Conservation (phyloP, 2,329 filamentous ascomycete species). For the Fusarium sp. region DNA sequence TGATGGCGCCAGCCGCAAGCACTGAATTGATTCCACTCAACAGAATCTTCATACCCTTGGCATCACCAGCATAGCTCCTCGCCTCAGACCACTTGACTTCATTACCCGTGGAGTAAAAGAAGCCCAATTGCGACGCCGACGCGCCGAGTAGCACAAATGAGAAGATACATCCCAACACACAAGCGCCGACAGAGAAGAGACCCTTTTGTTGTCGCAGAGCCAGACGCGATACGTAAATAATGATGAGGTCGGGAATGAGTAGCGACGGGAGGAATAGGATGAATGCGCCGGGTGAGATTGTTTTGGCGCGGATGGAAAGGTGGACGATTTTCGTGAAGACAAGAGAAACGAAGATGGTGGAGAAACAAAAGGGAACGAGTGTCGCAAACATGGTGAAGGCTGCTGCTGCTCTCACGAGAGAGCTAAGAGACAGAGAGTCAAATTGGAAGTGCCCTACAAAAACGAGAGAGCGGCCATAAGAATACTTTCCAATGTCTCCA, state of each 20-base stretch:
- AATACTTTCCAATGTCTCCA: neutral
- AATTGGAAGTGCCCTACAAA: neutral
- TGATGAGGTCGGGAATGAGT: slow-evolving; percentile 44
- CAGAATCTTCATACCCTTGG: slow-evolving; percentile 49
- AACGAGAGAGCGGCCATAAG: slow-evolving; percentile 1
- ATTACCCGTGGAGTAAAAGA: slow-evolving; percentile 49
- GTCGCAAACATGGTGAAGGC: slow-evolving; percentile 36
- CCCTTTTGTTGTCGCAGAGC: slow-evolving; percentile 45
- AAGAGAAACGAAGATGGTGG: slow-evolving; percentile 46
- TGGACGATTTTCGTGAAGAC: slow-evolving; percentile 47
- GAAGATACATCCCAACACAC: slow-evolving; percentile 41
- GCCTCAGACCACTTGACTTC: slow-evolving; percentile 50
- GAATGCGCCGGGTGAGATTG: slow-evolving; percentile 42
- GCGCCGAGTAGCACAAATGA: slow-evolving; percentile 47
- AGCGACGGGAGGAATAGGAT: slow-evolving; percentile 48
- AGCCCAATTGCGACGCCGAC: slow-evolving; percentile 49
- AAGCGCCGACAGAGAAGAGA: slow-evolving; percentile 37
- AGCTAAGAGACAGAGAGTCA: neutral
- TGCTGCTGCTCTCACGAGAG: neutral
- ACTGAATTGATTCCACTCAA: slow-evolving; percentile 47
- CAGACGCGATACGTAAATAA: slow-evolving; percentile 44
- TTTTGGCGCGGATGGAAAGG: slow-evolving; percentile 45
- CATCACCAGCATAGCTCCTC: slow-evolving; percentile 44
- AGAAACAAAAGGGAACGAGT: slow-evolving; percentile 47
- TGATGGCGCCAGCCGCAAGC: slow-evolving; percentile 33